Base-by-base conservation (phyloP, 1,139 yeast genomes). In the Pichia kudriavzevii region DNA sequence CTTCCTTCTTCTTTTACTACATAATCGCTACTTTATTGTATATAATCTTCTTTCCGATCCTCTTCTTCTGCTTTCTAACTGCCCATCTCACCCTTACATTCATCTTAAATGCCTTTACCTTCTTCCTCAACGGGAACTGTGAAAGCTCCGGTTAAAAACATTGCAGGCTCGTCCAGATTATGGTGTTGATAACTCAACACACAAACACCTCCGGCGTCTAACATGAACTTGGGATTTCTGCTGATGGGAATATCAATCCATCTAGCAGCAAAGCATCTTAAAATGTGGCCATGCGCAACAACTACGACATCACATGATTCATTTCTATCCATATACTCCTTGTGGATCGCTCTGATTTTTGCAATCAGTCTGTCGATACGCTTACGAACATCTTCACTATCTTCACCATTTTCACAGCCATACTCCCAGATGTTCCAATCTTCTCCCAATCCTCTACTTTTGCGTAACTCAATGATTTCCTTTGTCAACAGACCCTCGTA, bases 171-270 rank as follows among this genome's bases (percentile, higher is more conserved):
- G 26, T 79, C 69, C 41, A 83, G 69, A 55, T 71, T 78, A 54
- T 80, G 76, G 55, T 88, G 97, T 51, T 84, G 94, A 58, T 88
- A 88, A 49, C 93, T 78, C 55, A 88, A 66, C 3, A 85, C 94
- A 39, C 96, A 95, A 22, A 85, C 85, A 32, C 95, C 96, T 46
- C 96, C 96, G 20, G 97, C 95, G 55, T 88, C 96, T 49, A 88
- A 66, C 59, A 88, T 66, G 55, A 85, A 76, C 44, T 78, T 75
- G 2, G 95, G 95, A 56, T 87, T 84, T 35, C 59, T 62, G 44
- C 67, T 58, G 41, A 81, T 64, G 12, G 67, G 69, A 31, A 67
- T 61, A 7, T 69, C 70, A 20, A 83, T 75, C 97, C 97, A 88
- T 44, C 95, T 64, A 23, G 88, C 84, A 7, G 88, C 93, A 50